These are phyloP conservation scores for Nothomitra cinnamomea DNA, from an alignment of 2,329 filamentous ascomycete genomes.

Conservation along the genomic window DNA sequence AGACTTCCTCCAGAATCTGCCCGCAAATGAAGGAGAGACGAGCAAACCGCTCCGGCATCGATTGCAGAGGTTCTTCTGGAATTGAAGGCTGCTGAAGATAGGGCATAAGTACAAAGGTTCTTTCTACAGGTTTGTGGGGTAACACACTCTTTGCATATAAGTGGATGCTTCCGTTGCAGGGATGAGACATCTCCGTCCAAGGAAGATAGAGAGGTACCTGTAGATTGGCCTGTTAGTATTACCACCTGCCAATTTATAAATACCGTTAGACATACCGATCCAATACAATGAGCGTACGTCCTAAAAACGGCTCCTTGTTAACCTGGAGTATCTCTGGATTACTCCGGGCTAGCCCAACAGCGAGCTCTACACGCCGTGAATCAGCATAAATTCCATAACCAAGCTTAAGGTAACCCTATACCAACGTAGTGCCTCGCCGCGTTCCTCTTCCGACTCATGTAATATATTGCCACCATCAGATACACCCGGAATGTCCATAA, in stretches of 20 bases:
- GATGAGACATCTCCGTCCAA: constrained; percentile 2
- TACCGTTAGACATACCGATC: constrained; percentile 4
- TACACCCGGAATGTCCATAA: constrained; percentile 2
- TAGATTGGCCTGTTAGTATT: neutral
- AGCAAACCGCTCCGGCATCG: neutral
- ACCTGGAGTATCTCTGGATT: neutral
- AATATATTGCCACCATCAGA: constrained; percentile 4
- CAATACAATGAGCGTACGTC: neutral
- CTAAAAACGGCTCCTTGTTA: neutral
- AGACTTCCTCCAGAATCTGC: constrained; percentile 1
- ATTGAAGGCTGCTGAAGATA: neutral
- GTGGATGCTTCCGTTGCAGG: neutral
- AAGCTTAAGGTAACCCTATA: neutral
- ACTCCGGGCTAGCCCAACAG: neutral
- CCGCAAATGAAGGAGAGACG: neutral
- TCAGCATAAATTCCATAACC: neutral
- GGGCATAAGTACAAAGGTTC: neutral
- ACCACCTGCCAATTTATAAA: neutral
- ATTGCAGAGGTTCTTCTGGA: neutral
- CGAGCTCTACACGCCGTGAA: neutral
- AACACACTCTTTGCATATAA: neutral
- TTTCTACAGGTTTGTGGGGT: neutral
- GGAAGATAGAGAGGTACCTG: constrained; percentile 3
- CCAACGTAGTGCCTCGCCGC: constrained; percentile 3
- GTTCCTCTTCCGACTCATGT: constrained; percentile 3